Conservation (phyloP, 495 filamentous ascomycete species). For the Margaritispora aquatica region DNA sequence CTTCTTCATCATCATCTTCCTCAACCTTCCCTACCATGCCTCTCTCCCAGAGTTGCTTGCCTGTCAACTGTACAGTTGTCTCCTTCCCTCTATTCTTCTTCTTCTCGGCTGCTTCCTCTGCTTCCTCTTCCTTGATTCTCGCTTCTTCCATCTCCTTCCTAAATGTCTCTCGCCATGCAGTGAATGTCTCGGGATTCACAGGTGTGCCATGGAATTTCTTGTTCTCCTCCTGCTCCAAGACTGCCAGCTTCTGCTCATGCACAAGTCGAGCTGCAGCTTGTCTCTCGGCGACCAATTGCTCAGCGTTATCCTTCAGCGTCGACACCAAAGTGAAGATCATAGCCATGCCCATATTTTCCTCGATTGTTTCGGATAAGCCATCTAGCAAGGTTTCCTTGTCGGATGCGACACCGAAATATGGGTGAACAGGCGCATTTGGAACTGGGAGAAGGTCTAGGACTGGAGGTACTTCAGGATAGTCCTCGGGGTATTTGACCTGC, state of each 20-base stretch:
- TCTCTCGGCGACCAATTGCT: conserved; percentile 69
- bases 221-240: conserved; percentile 87
- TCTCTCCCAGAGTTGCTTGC: conserved; percentile 73
- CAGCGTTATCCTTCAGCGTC: conserved; percentile 80
- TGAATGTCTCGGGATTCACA: conserved; percentile 79
- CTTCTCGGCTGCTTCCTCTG: conserved; percentile 67
- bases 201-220: conserved; percentile 89
- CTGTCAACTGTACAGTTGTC: conserved; percentile 56
- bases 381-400: conserved; percentile 70
- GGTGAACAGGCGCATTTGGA: conserved; percentile 60
- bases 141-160: conserved; percentile 69
- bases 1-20: conserved; percentile 62
- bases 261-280: conserved; percentile 51
- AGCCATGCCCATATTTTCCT: conserved; percentile 93
- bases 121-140: conserved; percentile 55
- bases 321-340: conserved; percentile 93
- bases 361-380: conserved; percentile 60
- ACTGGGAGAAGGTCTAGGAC: conserved; percentile 67
- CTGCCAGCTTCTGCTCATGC: conserved; percentile 58
- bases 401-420: conserved; percentile 44
- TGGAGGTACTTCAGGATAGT: conserved; percentile 83
- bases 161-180: conserved; percentile 77
- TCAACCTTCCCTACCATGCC: conserved; percentile 69
- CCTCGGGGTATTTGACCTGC: conserved; percentile 76
- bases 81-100: conserved; percentile 68